These are phyloP conservation scores for Cinnamomum chago DNA, from an alignment of 164 flowering plant species.

Conservation along the genomic window DNA sequence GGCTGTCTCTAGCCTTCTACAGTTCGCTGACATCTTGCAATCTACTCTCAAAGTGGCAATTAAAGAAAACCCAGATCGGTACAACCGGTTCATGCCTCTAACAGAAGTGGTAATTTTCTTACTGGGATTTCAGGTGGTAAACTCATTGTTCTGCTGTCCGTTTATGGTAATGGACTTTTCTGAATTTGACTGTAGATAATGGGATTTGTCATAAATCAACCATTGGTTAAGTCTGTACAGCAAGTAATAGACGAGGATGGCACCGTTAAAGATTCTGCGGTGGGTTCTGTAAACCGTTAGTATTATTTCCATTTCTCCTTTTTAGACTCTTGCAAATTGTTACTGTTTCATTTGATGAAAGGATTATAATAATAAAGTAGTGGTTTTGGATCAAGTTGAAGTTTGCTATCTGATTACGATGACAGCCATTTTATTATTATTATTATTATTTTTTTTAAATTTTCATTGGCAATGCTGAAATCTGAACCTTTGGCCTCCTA, in stretches of 20 bases:
- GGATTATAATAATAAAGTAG: neutral
- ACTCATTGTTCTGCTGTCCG: too few species aligned
- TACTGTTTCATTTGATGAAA: neutral
- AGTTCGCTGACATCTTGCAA: constrained; percentile 57
- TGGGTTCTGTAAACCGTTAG: constrained; percentile 27
- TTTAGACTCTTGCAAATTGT: neutral
- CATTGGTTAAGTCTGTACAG: constrained; percentile 48
- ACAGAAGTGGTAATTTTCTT: constrained; percentile 50
- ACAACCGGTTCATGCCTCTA: constrained; percentile 71
- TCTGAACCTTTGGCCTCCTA: neutral
- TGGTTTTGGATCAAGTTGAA: neutral
- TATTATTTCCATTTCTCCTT: too few species aligned
- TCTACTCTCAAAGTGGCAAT: constrained; percentile 50
- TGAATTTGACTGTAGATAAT: constrained; percentile 42
- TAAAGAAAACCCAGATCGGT: constrained; percentile 72
- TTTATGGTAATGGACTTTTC: constrained; percentile 1
- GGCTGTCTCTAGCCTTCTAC: constrained; percentile 52
- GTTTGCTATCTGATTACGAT: neutral
- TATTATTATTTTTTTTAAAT: neutral
- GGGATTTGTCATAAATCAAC: constrained; percentile 39
- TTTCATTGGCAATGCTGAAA: neutral
- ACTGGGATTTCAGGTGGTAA: neutral
- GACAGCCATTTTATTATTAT: neutral
- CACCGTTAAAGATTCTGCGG: constrained; percentile 84
- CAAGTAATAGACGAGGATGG: constrained; percentile 81